Evolutionary conservation across 2,329 filamentous ascomycete genomes (phyloP).

Genomic region (Sarocladium oryzae): DNA sequence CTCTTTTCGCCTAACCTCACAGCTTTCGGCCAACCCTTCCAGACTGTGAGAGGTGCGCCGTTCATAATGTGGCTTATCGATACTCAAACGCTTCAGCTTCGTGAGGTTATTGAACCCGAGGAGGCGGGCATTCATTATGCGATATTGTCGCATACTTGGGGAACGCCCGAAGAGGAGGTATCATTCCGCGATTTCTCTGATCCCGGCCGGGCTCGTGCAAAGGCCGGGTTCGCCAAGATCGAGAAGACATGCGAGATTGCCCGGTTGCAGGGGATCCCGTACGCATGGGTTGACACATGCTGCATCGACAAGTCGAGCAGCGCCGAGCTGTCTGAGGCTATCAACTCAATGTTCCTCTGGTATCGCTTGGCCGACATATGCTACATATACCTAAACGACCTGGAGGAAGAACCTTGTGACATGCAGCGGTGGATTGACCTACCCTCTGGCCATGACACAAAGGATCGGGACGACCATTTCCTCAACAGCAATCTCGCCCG

Average conservation of each 20-base stretch:
- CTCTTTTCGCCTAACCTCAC: too few relatives aligned
- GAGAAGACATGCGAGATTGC: conserved; percentile 3
- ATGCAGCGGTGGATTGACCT: background rate
- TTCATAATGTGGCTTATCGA: conserved; percentile 20
- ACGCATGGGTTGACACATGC: conserved; percentile 16
- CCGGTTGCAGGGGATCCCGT: background rate
- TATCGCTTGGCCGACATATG: conserved; percentile 13
- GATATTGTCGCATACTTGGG: conserved; percentile 19
- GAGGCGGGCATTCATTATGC: conserved; percentile 14
- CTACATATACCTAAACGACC: conserved; percentile 12
- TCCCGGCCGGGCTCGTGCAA: background rate
- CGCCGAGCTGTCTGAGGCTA: conserved; percentile 12
- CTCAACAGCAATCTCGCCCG: background rate
- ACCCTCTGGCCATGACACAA: background rate
- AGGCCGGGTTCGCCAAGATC: background rate
- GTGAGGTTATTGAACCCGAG: conserved; percentile 14
- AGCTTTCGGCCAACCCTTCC: too few relatives aligned
- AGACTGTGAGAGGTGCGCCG: too few relatives aligned
- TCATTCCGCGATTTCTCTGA: conserved; percentile 18
- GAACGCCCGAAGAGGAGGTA: conserved; percentile 14
- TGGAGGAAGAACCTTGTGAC: background rate
- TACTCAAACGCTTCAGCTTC: conserved; percentile 14
- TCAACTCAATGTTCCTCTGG: conserved; percentile 16
- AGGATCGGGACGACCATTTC: background rate
- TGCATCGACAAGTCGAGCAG: conserved; percentile 18